Base-by-base conservation (phyloP, 2,329 filamentous ascomycete species). In the Cytospora paraplurivora region DNA sequence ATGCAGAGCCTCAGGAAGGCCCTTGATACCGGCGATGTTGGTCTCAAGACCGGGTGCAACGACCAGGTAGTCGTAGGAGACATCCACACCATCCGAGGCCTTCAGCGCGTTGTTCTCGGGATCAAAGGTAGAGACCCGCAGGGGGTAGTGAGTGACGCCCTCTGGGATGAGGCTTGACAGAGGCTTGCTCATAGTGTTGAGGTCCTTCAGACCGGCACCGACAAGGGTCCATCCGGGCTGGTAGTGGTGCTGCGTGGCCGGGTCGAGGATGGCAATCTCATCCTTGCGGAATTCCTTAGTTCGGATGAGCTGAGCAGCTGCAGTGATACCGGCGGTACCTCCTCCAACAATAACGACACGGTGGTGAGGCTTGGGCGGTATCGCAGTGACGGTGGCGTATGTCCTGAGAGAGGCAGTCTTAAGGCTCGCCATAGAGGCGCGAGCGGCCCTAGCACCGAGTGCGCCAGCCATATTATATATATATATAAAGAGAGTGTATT, bases 181-280 rank as follows among this genome's bases (percentile, higher is more conserved):
- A 1, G 74, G 72, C 47, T 67, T 68, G 49, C 69, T 68, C 67
- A 73, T 71, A 3, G 70, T 67, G 10, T 67, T 63, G 34, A 75
- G 63, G 33, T 67, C 59, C 65, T 71, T 74, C 3, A 77, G 69
- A 7, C 75, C 75, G 0, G 74, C 71, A 38, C 75, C 75, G 7
- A 77, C 75, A 8, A 77, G 72, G 10, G 75, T 77, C 75, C 75
- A 77, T 62, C 75, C 75, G 7, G 75, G 74, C 64, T 67, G 65
- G 66, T 76, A 76, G 67, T 76, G 74, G 64, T 76, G 74, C 33
- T 67, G 67, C 56, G 68, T 64, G 19, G 74, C 73, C 27, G 74
- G 73, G 63, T 76, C 74, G 27, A 76, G 59, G 62, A 76, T 75
- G 59, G 74, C 74, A 52, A 76, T 72, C 35, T 76, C 74, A 41